Evolutionary conservation across 768 basidiomycete genomes (phyloP).

Genomic region (Cyclocybe cylindracea): DNA sequence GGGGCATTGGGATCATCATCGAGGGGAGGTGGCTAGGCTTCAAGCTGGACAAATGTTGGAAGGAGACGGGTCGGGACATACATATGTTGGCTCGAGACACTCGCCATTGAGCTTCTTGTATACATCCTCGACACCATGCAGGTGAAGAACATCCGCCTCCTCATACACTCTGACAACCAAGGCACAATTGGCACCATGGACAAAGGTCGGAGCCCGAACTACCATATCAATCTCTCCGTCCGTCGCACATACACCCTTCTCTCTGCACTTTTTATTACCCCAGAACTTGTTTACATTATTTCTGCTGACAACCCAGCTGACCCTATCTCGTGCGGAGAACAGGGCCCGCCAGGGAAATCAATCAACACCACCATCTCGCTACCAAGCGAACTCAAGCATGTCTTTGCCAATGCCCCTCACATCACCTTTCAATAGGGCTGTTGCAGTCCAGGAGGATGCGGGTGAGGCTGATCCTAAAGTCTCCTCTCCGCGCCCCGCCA

Average conservation of each 20-base stretch:
- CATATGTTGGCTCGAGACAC: conserved; percentile 28
- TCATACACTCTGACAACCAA: conserved; percentile 32
- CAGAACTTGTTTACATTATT: conserved; percentile 19
- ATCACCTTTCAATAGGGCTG: neutral
- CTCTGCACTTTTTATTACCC: conserved; percentile 3
- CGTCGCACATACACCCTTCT: conserved; percentile 11
- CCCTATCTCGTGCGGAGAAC: conserved; percentile 25
- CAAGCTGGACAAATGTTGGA: conserved; percentile 12
- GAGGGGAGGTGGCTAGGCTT: conserved; percentile 14
- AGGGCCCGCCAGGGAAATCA: conserved; percentile 3
- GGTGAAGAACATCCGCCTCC: conserved; percentile 13
- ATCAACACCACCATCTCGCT: conserved; percentile 7
- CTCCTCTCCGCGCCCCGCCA: neutral
- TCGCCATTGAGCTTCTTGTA: conserved; percentile 12
- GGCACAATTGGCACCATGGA: conserved; percentile 32
- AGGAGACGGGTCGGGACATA: conserved; percentile 4
- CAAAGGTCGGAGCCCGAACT: conserved; percentile 31
- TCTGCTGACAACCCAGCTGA: conserved; percentile 28
- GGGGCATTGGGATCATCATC: conserved; percentile 26
- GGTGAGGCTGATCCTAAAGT: neutral
- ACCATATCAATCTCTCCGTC: conserved; percentile 28
- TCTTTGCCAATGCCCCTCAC: conserved; percentile 9
- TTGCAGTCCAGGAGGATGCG: neutral
- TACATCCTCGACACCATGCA: conserved; percentile 17
- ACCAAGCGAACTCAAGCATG: conserved; percentile 12